Evolutionary conservation across 2,329 filamentous ascomycete species (phyloP), one percentile per base, ranked within the genome.

Genomic region (Fusarium clavum): DNA sequence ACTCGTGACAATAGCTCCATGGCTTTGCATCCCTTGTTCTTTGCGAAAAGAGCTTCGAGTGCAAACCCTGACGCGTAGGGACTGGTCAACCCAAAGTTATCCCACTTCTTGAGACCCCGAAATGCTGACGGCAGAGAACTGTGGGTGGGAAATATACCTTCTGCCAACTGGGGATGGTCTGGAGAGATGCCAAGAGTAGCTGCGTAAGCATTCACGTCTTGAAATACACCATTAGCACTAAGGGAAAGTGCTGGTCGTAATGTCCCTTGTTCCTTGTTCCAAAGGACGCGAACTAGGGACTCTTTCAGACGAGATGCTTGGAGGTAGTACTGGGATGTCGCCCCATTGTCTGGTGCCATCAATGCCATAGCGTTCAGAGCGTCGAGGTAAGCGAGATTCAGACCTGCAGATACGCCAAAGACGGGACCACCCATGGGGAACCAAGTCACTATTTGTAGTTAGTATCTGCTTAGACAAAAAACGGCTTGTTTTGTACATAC

Each of bases 61-160:
- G 38, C 55, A 51, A 61, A 61, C 0, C 55, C 58, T 18, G 58
- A 60, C 2, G 55, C 55, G 9, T 61, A 61, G 0, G 58, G 55
- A 14, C 58, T 61, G 0, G 38, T 5, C 1, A 61, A 7, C 10
- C 1, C 24, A 16, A 60, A 61, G 2, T 30, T 25, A 0, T 60
- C 44, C 58, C 58, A 60, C 4, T 8, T 29, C 0, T 14, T 13
- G 0, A 60, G 12, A 9, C 44, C 29, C 13, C 45, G 20, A 1
- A 51, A 61, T 5, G 38, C 29, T 8, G 20, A 1, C 1, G 58
- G 38, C 0, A 61, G 8, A 1, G 24, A 3, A 9, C 12, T 2
- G 1, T 9, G 4, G 3, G 29, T 5, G 14, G 44, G n/a, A 3
- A 38, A 8, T 8, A 61, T 30, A 1, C 34, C 44, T 4, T 61